These are phyloP conservation scores for Santalum album DNA, from an alignment of 164 flowering plant genomes.

Conservation along the genomic window DNA sequence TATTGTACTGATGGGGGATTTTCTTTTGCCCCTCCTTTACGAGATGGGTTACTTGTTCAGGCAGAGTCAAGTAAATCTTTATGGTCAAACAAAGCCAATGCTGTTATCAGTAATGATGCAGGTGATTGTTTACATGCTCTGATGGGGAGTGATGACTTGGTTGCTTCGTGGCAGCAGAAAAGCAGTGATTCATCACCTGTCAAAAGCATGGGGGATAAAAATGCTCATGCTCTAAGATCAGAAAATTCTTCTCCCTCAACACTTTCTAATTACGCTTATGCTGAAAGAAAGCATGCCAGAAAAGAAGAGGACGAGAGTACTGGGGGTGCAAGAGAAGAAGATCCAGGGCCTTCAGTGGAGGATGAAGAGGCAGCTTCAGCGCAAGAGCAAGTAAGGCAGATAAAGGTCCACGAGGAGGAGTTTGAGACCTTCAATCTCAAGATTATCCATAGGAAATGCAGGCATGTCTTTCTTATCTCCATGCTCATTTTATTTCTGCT, in stretches of 20 bases:
- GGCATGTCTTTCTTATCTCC: constrained; percentile 30
- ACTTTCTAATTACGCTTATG: constrained; percentile 50
- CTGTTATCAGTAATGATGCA: constrained; percentile 28
- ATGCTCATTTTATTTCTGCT: too few relatives aligned
- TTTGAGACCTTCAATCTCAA: constrained; percentile 93
- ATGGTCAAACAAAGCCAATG: constrained; percentile 44
- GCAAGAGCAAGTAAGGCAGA: constrained; percentile 95
- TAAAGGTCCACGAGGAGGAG: constrained; percentile 94
- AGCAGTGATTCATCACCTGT: constrained; percentile 67
- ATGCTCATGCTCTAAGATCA: constrained; percentile 39
- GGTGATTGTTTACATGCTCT: constrained; percentile 34
- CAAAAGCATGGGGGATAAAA: constrained; percentile 59
- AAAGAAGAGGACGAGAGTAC: constrained; percentile 39
- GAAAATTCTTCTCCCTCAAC: constrained; percentile 59
- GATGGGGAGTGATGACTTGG: constrained; percentile 49
- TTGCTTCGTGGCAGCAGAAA: constrained; percentile 64
- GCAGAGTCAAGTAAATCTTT: constrained; percentile 42
- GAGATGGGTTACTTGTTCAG: constrained; percentile 38
- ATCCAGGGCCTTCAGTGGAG: constrained; percentile 57
- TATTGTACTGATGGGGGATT: constrained; percentile 57
- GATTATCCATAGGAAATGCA: constrained; percentile 95
- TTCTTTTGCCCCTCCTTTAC: constrained; percentile 64
- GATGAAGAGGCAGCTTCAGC: constrained; percentile 97
- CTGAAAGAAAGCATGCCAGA: constrained; percentile 38
- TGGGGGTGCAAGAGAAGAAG: constrained; percentile 52